Percentiles rank a stretch among this genome's conserved stretches.
Evolutionary conservation across 164 flowering plant species (phyloP).

Genomic region (Piper betle): DNA sequence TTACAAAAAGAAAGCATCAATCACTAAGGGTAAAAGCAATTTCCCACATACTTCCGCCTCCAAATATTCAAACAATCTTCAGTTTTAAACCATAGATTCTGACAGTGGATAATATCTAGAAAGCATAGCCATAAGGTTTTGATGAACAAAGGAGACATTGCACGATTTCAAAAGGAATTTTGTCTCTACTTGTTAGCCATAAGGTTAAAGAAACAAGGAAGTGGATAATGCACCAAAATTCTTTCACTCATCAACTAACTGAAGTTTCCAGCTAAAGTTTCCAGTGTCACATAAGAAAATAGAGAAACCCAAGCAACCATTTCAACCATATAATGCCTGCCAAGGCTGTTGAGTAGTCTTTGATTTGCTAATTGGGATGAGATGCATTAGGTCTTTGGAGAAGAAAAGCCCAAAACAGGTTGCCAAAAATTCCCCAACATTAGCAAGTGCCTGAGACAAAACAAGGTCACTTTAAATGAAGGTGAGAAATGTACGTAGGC

Average conservation of each 20-base stretch:
- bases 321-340: constrained; percentile 65
- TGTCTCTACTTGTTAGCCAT: background rate
- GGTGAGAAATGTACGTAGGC: background rate
- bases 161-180: no score
- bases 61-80: no score
- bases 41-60: no score
- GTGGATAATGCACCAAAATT: background rate
- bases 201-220: background rate
- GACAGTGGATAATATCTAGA: no score
- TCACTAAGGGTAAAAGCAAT: no score
- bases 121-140: no score
- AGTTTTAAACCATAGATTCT: no score
- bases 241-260: background rate
- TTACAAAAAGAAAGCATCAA: no score
- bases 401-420: constrained; percentile 24
- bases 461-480: background rate
- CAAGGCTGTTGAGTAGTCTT: constrained; percentile 40
- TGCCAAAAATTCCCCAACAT: constrained; percentile 54
- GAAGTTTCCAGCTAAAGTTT: no score
- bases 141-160: no score
- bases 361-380: constrained; percentile 23
- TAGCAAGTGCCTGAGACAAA: constrained; percentile 27
- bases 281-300: background rate
- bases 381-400: constrained; percentile 25
- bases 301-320: background rate